Evolutionary conservation across 192 early-diverging fungal genomes (phyloP).

Genomic region (Coemansia sp.): DNA sequence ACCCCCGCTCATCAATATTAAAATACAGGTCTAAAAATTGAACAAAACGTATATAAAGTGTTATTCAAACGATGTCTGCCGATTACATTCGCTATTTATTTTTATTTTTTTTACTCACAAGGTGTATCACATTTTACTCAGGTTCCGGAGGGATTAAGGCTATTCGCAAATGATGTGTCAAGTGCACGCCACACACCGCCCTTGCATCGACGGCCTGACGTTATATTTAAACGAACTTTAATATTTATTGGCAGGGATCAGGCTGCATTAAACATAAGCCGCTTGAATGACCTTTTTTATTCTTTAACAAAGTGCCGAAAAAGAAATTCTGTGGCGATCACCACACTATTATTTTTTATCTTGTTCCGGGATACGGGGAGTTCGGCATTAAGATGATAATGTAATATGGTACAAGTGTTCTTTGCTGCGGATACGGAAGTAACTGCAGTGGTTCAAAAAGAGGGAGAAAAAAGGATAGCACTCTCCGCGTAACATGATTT

Average conservation of each 20-base stretch:
- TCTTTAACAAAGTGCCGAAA: neutral
- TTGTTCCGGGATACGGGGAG: slow-evolving; percentile 2
- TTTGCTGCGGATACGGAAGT: neutral
- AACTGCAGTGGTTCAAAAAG: neutral
- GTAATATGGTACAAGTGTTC: neutral
- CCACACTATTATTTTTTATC: neutral
- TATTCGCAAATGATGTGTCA: neutral
- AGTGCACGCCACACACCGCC: slow-evolving; percentile 7
- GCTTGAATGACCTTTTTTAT: slow-evolving; percentile 2
- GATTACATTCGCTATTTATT: neutral
- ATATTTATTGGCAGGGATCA: too few relatives aligned
- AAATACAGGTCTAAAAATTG: neutral
- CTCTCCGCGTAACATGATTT: neutral
- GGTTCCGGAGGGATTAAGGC: neutral
- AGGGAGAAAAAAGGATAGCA: neutral
- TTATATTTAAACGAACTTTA: too few relatives aligned
- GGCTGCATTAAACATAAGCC: neutral
- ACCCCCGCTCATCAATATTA: neutral
- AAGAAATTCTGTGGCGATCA: neutral
- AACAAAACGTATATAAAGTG: neutral
- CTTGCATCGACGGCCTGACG: slow-evolving; percentile 1
- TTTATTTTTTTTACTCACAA: neutral
- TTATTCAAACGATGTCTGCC: neutral
- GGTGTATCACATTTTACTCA: neutral
- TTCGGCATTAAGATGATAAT: neutral